Evolutionary conservation across 164 flowering plant genomes (phyloP).

Genomic region (Vitis amurensis): DNA sequence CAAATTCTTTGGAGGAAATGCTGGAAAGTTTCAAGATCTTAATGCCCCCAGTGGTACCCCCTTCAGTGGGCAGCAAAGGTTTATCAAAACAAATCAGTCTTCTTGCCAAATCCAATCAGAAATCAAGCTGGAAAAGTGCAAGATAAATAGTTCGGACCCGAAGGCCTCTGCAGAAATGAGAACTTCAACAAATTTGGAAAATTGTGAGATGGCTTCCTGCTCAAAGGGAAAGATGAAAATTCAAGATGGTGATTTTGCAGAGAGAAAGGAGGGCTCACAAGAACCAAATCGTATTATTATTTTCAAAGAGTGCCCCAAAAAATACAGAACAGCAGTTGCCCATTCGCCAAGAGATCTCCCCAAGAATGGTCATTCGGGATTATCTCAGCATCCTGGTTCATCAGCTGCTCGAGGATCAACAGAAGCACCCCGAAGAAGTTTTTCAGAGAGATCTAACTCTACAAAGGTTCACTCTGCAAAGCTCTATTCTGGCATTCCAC

Average conservation of each 20-base stretch:
- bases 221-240: conserved; percentile 7
- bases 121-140: conserved; percentile 9
- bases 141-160: conserved; percentile 11
- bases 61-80: conserved; percentile 12
- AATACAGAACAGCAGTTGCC: conserved; percentile 13
- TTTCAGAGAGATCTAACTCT: conserved; percentile 1
- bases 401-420: conserved; percentile 5
- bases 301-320: conserved; percentile 6
- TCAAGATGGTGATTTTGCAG: conserved; percentile 11
- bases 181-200: conserved; percentile 4
- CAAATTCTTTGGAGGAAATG: conserved; percentile 11
- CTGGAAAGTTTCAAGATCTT: conserved; percentile 16
- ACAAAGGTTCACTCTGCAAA: conserved; percentile 1
- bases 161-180: neutral
- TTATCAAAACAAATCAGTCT: conserved; percentile 9
- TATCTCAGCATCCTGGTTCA: conserved; percentile 9
- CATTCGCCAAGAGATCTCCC: conserved; percentile 21
- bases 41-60: conserved; percentile 6
- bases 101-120: conserved; percentile 4
- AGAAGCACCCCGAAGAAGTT: conserved; percentile 12
- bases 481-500: conserved; percentile 13
- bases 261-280: conserved; percentile 7
- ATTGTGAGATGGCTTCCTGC: conserved; percentile 9
- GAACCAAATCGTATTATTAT: conserved; percentile 1
- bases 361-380: conserved; percentile 2